Evolutionary conservation across 2,329 filamentous ascomycete genomes (phyloP), one percentile per base, ranked within the genome.

Genomic region (Beauveria pseudobassiana): DNA sequence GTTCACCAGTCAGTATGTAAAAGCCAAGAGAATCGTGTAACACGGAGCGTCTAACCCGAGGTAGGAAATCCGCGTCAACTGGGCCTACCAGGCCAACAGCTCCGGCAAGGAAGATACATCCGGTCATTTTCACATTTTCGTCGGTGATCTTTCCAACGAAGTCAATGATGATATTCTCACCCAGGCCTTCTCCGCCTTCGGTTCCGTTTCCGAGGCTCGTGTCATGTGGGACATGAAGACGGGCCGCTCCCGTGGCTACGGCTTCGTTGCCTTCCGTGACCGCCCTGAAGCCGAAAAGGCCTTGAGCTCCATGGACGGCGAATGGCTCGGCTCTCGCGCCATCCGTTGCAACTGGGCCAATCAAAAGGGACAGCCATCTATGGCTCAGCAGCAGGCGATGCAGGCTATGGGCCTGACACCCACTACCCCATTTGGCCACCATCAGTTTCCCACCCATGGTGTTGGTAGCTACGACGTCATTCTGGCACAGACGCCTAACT

Each of bases 201-300:
- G 95, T 46, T 91, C 87, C 14, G 93, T 99, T 54, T 99, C 95
- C 3, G 95, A 99, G 77, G 95, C 95, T 63, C 92, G 95, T 70
- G 95, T 99, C 66, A 99, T 99, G 95, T 99, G 95, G 95, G 95
- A 99, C 75, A 99, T 99, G 95, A 99, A 99, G 84, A 99, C 95
- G 42, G 95, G 95, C 67, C 88, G 95, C 66, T 98, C 95, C 67
- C 90, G 95, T 73, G 95, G 95, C 64, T 99, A 99, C 72, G 95
- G 95, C 14, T 99, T 99, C 72, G 93, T 98, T 68, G 95, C 95
- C 55, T 99, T 96, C 84, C 90, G 93, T 65, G 95, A 99, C 65
- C 91, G 93, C 65, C 80, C 85, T 42, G 95, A 99, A 71, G 95
- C 95, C 30, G 95, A 99, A 75, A 96, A 97, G 78, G 93, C 95